Evolutionary conservation across 148 eudicot genomes (phyloP), one percentile per base, ranked within the genome.

Genomic region (Vaccinium macrocarpon): DNA sequence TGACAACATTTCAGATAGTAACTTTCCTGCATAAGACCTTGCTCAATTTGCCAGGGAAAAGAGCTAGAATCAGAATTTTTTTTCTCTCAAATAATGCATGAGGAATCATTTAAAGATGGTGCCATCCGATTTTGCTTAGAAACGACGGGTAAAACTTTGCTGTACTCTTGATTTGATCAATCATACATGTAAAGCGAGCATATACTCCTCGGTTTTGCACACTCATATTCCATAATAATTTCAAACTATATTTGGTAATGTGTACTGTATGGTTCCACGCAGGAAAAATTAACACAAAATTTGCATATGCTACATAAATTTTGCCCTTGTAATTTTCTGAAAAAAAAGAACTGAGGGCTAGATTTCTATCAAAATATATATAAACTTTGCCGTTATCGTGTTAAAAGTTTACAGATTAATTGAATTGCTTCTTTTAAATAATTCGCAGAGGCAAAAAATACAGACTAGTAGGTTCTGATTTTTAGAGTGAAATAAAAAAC

Each of bases 41-140:
- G 0, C 52, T 13, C 27, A 23, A 42, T 35, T 49, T 4, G 56
- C 29, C 6, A 23, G 51, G 12, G 53, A 7, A 76, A 49, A n/a
- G 12, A 76, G 35, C 35, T 32, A 32, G 79, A 76, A 76, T 76
- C 79, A 50, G 50, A 76, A 32, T 11, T n/a, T 13, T 66, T 11
- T 48, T 10, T 19, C 79, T 23, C 49, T 72, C 78, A 76, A 76
- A 76, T 76, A 76, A 76, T 76, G 18, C 79, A 76, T 1, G 56
- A 32, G 25, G 79, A 76, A 76, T 76, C 79, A 49, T 1, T 32
- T 76, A 76, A 76, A 76, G 56, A 76, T 42, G 79, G 32, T 0
- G 0, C 0, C 76, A 72, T 72, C 76, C 6, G 50, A 35, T 35
- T 72, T 72, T 72, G 50, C 76, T 72, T 72, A 35, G 9, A 18